phyloP scores from a whole-genome alignment of 441 rosid genomes.

The Theobroma grandiflorum region DNA sequence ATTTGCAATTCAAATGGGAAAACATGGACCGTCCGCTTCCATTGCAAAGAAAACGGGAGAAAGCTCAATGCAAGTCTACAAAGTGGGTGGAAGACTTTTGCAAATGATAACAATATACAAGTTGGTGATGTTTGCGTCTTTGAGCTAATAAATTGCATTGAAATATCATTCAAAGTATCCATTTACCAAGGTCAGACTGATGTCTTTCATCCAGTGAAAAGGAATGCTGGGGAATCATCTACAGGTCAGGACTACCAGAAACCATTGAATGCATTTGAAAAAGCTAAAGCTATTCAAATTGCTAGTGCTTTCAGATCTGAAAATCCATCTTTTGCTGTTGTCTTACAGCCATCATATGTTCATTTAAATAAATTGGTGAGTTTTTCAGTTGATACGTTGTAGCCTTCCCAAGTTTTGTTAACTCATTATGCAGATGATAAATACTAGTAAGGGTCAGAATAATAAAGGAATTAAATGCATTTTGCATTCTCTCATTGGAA shows the following conservation, averaged over 20 bases:
- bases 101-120: slow-evolving; percentile 16
- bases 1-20: slow-evolving; percentile 19
- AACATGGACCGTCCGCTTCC: background rate
- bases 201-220: background rate
- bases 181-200: background rate
- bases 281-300: slow-evolving; percentile 7
- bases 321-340: slow-evolving; percentile 21
- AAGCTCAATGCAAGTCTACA: background rate
- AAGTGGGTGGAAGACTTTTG: slow-evolving; percentile 14
- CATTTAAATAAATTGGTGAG: slow-evolving; percentile 18
- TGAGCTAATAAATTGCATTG: slow-evolving; percentile 17
- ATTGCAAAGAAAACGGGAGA: no score
- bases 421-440: background rate
- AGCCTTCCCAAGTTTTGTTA: background rate
- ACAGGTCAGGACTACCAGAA: background rate
- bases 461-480: background rate
- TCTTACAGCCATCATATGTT: slow-evolving; percentile 15
- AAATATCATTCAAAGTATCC: slow-evolving; percentile 14
- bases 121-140: slow-evolving; percentile 24
- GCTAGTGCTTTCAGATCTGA: slow-evolving; percentile 20
- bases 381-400: background rate
- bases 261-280: background rate
- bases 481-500: slow-evolving; percentile 8
- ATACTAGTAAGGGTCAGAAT: background rate
- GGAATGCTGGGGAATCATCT: background rate